A percentile compares a stretch with the other conserved stretches of the same genome.
phyloP scores from a whole-genome alignment of 2,329 filamentous ascomycete species.

The Ambrosiella beaveri region DNA sequence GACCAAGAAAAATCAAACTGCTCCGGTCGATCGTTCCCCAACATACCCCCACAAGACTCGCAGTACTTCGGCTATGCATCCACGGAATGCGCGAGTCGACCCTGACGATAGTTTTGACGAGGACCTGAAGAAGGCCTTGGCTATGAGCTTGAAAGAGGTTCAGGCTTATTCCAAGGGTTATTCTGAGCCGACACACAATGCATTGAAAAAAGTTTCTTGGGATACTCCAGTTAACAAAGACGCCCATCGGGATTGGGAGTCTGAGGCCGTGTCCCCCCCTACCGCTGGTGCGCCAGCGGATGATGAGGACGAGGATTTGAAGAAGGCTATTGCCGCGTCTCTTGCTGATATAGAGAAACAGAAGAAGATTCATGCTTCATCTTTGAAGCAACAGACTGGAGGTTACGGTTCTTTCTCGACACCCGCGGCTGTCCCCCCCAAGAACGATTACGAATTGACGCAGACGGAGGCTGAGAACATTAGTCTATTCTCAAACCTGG shows the following conservation, averaged over 20 bases:
- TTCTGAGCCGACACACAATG: conserved; percentile 36
- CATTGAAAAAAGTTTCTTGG: conserved; percentile 16
- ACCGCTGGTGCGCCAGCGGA: conserved; percentile 27
- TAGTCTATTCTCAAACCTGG: conserved; percentile 82
- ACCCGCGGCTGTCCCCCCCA: conserved; percentile 38
- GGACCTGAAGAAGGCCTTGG: conserved; percentile 78
- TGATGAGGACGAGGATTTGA: conserved; percentile 83
- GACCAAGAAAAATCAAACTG: conserved; percentile 37
- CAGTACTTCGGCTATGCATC: conserved; percentile 60
- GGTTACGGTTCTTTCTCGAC: conserved; percentile 21
- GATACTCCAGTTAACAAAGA: conserved; percentile 3
- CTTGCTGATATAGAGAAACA: conserved; percentile 96
- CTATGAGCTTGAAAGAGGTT: conserved; percentile 93
- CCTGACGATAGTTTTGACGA: conserved; percentile 78
- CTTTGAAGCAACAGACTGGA: conserved; percentile 57
- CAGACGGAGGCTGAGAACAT: conserved; percentile 94
- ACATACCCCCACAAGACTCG: conserved; percentile 45
- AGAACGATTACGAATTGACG: conserved; percentile 88
- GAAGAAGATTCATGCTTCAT: conserved; percentile 74
- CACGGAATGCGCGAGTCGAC: conserved; percentile 59
- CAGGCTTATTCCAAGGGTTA: conserved; percentile 60
- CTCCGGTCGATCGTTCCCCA: conserved; percentile 29
- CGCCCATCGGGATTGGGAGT: conserved; percentile 10
- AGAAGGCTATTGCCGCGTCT: conserved; percentile 88
- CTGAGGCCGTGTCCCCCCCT: conserved; percentile 19